These are phyloP conservation scores for Eucalyptus pumila DNA, from an alignment of 345 rosid species.

Conservation along the genomic window DNA sequence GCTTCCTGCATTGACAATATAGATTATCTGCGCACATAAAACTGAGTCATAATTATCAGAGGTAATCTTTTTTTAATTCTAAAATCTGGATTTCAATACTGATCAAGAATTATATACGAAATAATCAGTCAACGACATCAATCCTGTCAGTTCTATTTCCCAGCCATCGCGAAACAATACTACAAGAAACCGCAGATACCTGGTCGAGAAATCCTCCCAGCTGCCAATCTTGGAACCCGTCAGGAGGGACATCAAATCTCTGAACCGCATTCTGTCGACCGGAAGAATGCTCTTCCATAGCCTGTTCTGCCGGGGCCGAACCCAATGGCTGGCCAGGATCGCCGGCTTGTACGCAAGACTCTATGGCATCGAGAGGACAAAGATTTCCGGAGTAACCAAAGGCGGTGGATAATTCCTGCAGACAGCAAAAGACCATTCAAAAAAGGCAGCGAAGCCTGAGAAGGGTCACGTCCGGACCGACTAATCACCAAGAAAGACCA, in stretches of 20 bases:
- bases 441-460: not conserved
- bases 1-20: no score
- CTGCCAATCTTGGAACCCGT: not conserved
- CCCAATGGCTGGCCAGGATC: not conserved
- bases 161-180: not conserved
- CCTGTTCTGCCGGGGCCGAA: not conserved
- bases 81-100: not conserved
- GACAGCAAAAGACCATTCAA: not conserved
- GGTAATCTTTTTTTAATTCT: not conserved
- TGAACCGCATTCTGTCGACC: not conserved
- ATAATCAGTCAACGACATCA: not conserved
- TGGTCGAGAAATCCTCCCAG: not conserved
- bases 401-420: not conserved
- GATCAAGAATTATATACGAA: not conserved
- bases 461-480: not conserved
- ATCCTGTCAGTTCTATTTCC: not conserved
- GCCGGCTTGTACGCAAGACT: not conserved
- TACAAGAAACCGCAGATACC: not conserved
- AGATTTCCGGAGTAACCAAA: not conserved
- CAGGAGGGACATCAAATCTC: not conserved
- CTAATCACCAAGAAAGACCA: not conserved
- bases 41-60: no score
- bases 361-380: not conserved
- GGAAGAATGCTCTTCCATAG: not conserved
- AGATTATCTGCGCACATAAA: no score